Evolutionary conservation across 495 filamentous ascomycete species (phyloP).

Genomic region (Cudoniella acicularis): DNA sequence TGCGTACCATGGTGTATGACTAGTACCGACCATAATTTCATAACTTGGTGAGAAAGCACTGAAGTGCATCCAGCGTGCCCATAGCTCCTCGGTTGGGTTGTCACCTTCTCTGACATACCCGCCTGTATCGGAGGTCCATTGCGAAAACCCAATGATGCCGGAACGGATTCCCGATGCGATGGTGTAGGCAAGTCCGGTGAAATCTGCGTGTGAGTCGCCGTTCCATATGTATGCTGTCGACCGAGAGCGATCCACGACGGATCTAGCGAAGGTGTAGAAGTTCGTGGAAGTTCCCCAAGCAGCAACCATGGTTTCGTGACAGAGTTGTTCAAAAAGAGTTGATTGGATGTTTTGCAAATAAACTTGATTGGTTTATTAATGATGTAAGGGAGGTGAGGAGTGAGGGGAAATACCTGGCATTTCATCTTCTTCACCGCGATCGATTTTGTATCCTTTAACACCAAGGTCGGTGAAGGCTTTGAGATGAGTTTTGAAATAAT

Average conservation of each 20-base stretch:
- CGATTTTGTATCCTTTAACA: constrained; percentile 34
- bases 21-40: constrained; percentile 33
- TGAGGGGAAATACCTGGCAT: constrained; percentile 23
- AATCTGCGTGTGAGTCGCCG: constrained; percentile 28
- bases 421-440: constrained; percentile 33
- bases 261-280: constrained; percentile 31
- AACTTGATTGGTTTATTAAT: background rate
- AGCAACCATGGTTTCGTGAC: constrained; percentile 27
- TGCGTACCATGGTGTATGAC: constrained; percentile 33
- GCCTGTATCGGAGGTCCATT: constrained; percentile 31
- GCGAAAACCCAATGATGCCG: constrained; percentile 27
- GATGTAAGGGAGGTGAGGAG: background rate
- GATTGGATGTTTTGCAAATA: constrained; percentile 31
- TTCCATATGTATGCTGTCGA: constrained; percentile 27
- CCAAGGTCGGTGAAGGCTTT: constrained; percentile 26
- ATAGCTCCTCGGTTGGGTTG: constrained; percentile 29
- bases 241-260: constrained; percentile 27
- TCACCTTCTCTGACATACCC: constrained; percentile 25
- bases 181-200: constrained; percentile 28
- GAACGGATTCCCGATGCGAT: constrained; percentile 29
- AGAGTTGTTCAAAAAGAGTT: constrained; percentile 27
- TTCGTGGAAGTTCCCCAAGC: constrained; percentile 26
- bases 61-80: constrained; percentile 35
- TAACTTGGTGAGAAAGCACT: constrained; percentile 30
- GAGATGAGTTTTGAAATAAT: constrained; percentile 28